Base-by-base conservation (phyloP, 2,329 filamentous ascomycete species). In the Nothopassalora personata region DNA sequence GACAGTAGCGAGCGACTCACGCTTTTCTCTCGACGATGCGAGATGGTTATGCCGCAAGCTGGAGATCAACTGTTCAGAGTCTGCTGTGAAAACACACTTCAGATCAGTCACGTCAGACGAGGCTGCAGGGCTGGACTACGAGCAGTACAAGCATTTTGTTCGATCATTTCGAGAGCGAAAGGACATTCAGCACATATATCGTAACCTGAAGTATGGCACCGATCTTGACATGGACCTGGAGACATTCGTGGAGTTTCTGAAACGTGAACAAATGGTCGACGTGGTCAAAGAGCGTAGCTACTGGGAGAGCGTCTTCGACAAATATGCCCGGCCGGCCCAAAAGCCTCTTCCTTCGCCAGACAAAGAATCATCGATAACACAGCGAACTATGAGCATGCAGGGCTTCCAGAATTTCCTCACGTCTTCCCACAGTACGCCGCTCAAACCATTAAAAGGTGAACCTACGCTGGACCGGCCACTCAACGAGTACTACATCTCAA, bases 401-500 rank as follows among this genome's bases (percentile, higher is more conserved):
- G 89, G 86, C 0, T 90, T 99, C 67, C 85, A 90, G 30, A 84
- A 84, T 10, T 96, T 88, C 69, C 77, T 96, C 11, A 83, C 86
- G 13, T 96, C 90, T 0, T 83, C 60, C 4, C 61, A 71, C 57
- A 71, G 68, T 36, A 58, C 63, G 6, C 69, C 70, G 7, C 60
- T 70, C 10, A 47, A 58, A 10, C 58, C 63, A 15, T 59, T 58
- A 48, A 68, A 65, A 45, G 60, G 58, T 43, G 68, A 72, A 31
- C 65, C 67, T 10, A 67, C 48, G 82, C 84, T 97, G 56, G 86
- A 96, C 70, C 85, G 89, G 27, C 94, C 94, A 0, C 79, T 97
- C 72, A 96, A 96, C 72, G 93, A 97, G 72, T 99, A 99, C 75
- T 97, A 91, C 78, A 94, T 99, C 66, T 97, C 93, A 1, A 97